These are phyloP conservation scores for Phytophthora kernoviae DNA, from an alignment of 352 stramenopile genomes.

Conservation along the genomic window DNA sequence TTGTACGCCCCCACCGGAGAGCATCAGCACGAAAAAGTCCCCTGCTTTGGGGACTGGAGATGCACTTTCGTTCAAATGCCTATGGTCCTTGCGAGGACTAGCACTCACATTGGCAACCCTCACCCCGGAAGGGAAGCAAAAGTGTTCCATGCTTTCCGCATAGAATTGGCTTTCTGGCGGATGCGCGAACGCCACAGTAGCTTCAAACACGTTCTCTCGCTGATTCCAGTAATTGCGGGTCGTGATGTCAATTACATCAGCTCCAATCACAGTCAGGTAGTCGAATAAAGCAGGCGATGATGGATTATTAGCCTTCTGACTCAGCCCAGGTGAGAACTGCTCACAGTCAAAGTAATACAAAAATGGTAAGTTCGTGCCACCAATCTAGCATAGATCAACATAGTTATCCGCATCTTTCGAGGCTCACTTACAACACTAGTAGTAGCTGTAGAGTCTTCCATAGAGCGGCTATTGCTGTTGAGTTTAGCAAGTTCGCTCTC, in stretches of 20 bases:
- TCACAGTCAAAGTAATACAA: no score
- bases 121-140: slow-evolving; percentile 68
- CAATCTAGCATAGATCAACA: no score
- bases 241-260: slow-evolving; percentile 49
- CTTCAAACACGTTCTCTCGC: slow-evolving; percentile 53
- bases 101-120: not conserved
- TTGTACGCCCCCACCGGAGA: slow-evolving; percentile 52
- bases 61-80: not conserved
- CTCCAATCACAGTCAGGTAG: slow-evolving; percentile 54
- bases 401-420: not conserved
- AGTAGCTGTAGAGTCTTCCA: not conserved
- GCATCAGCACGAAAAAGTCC: slow-evolving; percentile 58
- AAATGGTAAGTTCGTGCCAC: no score
- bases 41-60: slow-evolving; percentile 1
- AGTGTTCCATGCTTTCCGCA: slow-evolving; percentile 74
- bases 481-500: slow-evolving; percentile 43
- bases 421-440: not conserved
- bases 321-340: no score
- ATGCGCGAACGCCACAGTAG: slow-evolving; percentile 64
- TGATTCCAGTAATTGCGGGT: slow-evolving; percentile 50
- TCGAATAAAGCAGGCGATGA: slow-evolving; percentile 35
- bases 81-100: not conserved
- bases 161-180: slow-evolving; percentile 71
- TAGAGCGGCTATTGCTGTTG: not conserved
- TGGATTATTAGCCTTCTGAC: not conserved